Base-by-base conservation (phyloP, 2,329 filamentous ascomycete genomes). In the Aspergillus thermomutatus region DNA sequence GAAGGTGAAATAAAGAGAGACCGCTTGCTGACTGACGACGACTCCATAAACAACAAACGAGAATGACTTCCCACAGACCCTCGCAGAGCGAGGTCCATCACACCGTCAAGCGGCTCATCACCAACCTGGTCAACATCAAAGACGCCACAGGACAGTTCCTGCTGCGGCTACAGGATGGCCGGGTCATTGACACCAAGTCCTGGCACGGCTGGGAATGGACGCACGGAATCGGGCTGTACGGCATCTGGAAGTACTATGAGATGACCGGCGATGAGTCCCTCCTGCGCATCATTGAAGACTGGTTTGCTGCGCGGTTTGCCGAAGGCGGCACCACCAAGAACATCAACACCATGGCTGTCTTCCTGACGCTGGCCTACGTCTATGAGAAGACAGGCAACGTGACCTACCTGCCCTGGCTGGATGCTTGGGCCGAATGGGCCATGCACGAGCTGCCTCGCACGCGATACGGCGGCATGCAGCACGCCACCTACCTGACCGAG, bases 291-390 rank as follows among this genome's bases (percentile, higher is more conserved):
- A 91, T 92, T 64, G 81, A 89, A 67, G 80, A 83, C 56, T 93
- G 90, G 90, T 92, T 91, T 74, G 76, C 78, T 6, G 82, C 81
- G 49, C 85, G 89, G 8, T 87, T 91, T 59, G 81, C 80, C 0
- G 85, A 86, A 54, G 87, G 88, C 21, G 86, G 80, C 68, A 92
- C 90, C 3, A 91, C 88, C 41, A 92, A 92, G 72, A 92, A 92
- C 72, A 91, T 91, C 80, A 92, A 91, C 77, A 92, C 90, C 17
- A 91, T 92, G 88, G 86, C 87, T 11, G 86, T 86, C 0, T 90
- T 92, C 71, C 76, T 92, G 21, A 90, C 89, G 0, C 80, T 92
- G 0, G 89, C 89, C 0, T 86, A 86, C 67, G 80, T 92, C n/a
- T 92, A 92, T 66, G 89, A 92, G 72, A 84, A 87, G 70, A 90